Evolutionary conservation across 2,329 filamentous ascomycete genomes (phyloP), one percentile per base, ranked within the genome.

Genomic region (Sporothrix pseudoabietina): DNA sequence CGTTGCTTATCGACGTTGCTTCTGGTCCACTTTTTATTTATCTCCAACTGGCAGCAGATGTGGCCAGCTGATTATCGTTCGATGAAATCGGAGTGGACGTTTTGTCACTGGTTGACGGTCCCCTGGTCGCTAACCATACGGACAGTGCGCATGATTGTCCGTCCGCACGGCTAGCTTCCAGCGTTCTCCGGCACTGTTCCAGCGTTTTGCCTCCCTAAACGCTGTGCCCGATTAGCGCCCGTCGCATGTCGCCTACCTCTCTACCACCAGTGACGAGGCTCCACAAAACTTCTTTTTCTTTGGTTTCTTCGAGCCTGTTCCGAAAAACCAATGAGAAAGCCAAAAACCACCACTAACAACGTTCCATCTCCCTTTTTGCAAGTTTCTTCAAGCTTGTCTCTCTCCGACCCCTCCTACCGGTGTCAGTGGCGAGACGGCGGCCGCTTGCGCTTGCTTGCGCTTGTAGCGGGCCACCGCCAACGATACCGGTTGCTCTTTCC

Each of bases 281-380:
- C 59, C 59, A 65, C 59, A 44, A 65, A 65, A 65, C 9, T 12
- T 9, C 12, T 35, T 14, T 19, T 16, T 61, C 32, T 32, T 4
- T 19, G 12, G 55, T n/a, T 47, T 32, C 22, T 49, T 52, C 5
- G 44, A 16, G 26, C 26, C 65, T n/a, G 44, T n/a, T 35, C 41
- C 65, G 16, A 22, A 49, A 44, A 52, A 8, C 65, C 22, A 49
- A 68, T 49, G 26, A n/a, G 44, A 47, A 0, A 2, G 14, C 10
- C 22, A 68, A 22, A 19, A 41, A 30, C 44, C 49, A 69, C 68
- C 49, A 54, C 19, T 22, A 49, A 73, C 72, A 73, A 73, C 72
- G 72, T 73, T 73, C 72, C 72, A 73, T 73, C 71, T 35, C 19
- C 9, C 41, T 71, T 47, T 49, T 22, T 68, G 22, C 39, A 22